Evolutionary conservation across 805 yeast genomes (phyloP).

Genomic region (Saturnispora halmiae): DNA sequence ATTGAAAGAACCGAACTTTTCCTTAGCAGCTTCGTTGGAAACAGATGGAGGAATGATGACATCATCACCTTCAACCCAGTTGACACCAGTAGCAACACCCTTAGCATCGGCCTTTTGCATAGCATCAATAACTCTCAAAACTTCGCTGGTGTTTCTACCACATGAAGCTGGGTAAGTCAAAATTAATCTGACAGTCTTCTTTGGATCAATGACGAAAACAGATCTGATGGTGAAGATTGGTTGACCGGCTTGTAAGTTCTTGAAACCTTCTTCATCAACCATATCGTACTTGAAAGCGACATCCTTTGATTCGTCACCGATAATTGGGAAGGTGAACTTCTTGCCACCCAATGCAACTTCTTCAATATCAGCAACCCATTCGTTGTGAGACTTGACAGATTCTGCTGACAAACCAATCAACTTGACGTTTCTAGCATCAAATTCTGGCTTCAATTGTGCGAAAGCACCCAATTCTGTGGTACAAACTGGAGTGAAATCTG

Average conservation of each 20-base stretch:
- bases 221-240: conserved; percentile 84
- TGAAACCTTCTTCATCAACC: conserved; percentile 80
- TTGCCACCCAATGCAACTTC: conserved; percentile 63
- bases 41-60: conserved; percentile 88
- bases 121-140: conserved; percentile 82
- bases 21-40: conserved; percentile 66
- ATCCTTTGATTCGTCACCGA: conserved; percentile 79
- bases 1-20: conserved; percentile 78
- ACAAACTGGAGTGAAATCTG: conserved; percentile 94
- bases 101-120: conserved; percentile 75
- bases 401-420: conserved; percentile 88
- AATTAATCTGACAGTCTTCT: conserved; percentile 77
- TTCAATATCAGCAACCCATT: conserved; percentile 88
- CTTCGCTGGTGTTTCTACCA: conserved; percentile 92
- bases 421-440: conserved; percentile 75
- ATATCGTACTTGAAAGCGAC: conserved; percentile 78
- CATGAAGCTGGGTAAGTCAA: conserved; percentile 88
- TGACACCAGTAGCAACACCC: conserved; percentile 83
- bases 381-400: conserved; percentile 65
- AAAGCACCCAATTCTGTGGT: conserved; percentile 95
- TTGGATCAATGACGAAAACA: conserved; percentile 84
- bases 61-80: conserved; percentile 86
- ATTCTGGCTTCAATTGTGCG: conserved; percentile 81
- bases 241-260: conserved; percentile 56
- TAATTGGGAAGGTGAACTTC: conserved; percentile 77